Evolutionary conservation across 805 yeast species (phyloP).

Genomic region (Yamadazyma laniorum): DNA sequence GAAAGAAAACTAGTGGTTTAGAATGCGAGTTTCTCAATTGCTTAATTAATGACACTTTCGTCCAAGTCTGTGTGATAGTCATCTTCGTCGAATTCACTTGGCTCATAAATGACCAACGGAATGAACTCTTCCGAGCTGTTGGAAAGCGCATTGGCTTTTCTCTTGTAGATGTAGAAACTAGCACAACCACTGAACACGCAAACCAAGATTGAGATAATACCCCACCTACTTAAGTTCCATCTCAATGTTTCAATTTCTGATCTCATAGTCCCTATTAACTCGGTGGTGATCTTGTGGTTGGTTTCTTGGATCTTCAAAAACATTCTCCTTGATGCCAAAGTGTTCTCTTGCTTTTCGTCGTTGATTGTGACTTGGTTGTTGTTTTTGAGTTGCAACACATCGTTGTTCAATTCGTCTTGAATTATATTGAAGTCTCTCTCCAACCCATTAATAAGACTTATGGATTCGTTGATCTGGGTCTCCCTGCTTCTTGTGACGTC

Average conservation of each 20-base stretch:
- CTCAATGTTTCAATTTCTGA: slow-evolving; percentile 85
- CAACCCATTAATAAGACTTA: slow-evolving; percentile 62
- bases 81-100: slow-evolving; percentile 50
- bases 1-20: not conserved
- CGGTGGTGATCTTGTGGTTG: slow-evolving; percentile 79
- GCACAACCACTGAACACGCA: slow-evolving; percentile 55
- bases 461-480: slow-evolving; percentile 62
- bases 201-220: slow-evolving; percentile 70
- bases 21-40: not conserved
- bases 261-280: slow-evolving; percentile 75
- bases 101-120: slow-evolving; percentile 42
- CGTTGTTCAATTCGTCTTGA: slow-evolving; percentile 71
- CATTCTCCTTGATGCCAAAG: slow-evolving; percentile 66
- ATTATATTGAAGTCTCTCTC: slow-evolving; percentile 71
- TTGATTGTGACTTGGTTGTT: slow-evolving; percentile 81
- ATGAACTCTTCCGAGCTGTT: slow-evolving; percentile 30
- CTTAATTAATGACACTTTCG: slow-evolving; percentile 19
- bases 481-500: slow-evolving; percentile 76
- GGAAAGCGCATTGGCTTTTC: slow-evolving; percentile 15
- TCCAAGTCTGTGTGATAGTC: slow-evolving; percentile 58
- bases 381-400: slow-evolving; percentile 57
- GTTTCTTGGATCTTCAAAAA: slow-evolving; percentile 76
- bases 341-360: slow-evolving; percentile 83
- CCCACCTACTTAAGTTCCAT: slow-evolving; percentile 92
- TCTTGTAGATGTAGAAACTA: slow-evolving; percentile 50